These are phyloP conservation scores for Tilletiaria anomala DNA, from an alignment of 1,284 basidiomycete species.

Conservation along the genomic window DNA sequence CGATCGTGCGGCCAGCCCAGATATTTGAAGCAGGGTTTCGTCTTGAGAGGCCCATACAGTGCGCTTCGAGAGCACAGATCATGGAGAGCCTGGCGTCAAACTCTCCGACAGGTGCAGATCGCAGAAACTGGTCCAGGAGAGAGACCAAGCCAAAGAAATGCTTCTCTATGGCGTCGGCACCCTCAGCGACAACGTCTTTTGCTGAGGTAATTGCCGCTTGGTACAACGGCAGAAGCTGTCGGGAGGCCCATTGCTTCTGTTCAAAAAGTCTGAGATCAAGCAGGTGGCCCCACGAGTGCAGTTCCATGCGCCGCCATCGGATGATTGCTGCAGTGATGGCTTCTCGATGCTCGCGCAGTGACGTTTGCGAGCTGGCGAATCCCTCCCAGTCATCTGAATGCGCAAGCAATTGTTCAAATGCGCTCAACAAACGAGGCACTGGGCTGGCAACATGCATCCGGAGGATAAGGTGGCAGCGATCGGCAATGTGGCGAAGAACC, in stretches of 20 bases:
- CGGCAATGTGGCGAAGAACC: conserved; percentile 71
- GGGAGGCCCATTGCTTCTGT: background rate
- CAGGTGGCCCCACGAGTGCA: conserved; percentile 71
- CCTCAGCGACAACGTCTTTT: too few species aligned
- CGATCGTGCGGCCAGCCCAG: background rate
- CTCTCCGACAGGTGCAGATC: background rate
- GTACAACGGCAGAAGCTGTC: background rate
- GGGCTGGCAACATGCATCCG: conserved; percentile 56
- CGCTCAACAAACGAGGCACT: conserved; percentile 67
- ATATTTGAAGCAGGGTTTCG: background rate
- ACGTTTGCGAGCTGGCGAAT: conserved; percentile 75
- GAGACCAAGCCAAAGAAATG: too few species aligned
- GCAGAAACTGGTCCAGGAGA: background rate
- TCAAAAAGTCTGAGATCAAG: conserved; percentile 46
- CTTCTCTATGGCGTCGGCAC: too few species aligned
- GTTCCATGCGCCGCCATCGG: conserved; percentile 76
- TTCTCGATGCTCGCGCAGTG: conserved; percentile 56
- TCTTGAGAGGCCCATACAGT: background rate
- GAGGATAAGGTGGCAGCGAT: conserved; percentile 60
- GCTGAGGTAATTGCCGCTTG: too few species aligned
- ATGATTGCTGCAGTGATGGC: conserved; percentile 62
- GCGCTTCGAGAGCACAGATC: background rate
- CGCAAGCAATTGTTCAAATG: conserved; percentile 68
- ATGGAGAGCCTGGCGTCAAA: background rate
- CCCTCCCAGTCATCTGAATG: conserved; percentile 95